Percentiles rank a stretch among this genome's conserved stretches.
Conservation (phyloP, 768 basidiomycete species). For the Antrodiella citrinella region DNA sequence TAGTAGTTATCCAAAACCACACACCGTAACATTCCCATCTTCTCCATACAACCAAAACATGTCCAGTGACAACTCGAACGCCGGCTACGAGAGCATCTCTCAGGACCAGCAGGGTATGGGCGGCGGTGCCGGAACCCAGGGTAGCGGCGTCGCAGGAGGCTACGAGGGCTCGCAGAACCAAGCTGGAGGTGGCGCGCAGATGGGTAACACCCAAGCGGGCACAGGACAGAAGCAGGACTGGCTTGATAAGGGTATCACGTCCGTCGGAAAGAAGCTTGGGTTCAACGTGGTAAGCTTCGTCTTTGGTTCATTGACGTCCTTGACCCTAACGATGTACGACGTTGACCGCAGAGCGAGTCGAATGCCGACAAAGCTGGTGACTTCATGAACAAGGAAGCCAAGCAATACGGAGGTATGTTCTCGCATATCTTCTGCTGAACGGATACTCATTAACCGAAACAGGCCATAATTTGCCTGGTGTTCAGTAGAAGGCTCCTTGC, state of each 20-base stretch:
- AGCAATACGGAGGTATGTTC: slow-evolving; percentile 14
- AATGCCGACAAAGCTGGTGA: slow-evolving; percentile 21
- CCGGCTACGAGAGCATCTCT: slow-evolving; percentile 17
- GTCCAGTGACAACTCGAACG: neutral
- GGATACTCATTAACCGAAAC: neutral
- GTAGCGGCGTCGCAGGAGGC: slow-evolving; percentile 20
- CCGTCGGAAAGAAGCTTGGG: slow-evolving; percentile 17
- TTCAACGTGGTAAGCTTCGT: slow-evolving; percentile 16
- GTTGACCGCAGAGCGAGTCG: slow-evolving; percentile 13
- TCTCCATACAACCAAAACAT: too few relatives aligned
- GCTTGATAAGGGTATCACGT: slow-evolving; percentile 21
- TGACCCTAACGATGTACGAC: neutral
- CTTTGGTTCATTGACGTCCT: neutral
- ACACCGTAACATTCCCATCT: neutral
- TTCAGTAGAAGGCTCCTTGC: neutral
- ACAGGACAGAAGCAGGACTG: slow-evolving; percentile 14
- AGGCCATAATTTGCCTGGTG: neutral
- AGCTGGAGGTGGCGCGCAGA: neutral
- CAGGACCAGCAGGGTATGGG: slow-evolving; percentile 14
- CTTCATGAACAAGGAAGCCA: slow-evolving; percentile 18
- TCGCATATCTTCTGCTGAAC: neutral
- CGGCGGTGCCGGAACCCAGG: slow-evolving; percentile 18
- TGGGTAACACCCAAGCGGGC: neutral
- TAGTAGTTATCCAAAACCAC: neutral
- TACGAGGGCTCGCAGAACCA: slow-evolving; percentile 7